Evolutionary conservation across 148 eudicot genomes (phyloP), one percentile per base, ranked within the genome.

Genomic region (Camellia sinensis): DNA sequence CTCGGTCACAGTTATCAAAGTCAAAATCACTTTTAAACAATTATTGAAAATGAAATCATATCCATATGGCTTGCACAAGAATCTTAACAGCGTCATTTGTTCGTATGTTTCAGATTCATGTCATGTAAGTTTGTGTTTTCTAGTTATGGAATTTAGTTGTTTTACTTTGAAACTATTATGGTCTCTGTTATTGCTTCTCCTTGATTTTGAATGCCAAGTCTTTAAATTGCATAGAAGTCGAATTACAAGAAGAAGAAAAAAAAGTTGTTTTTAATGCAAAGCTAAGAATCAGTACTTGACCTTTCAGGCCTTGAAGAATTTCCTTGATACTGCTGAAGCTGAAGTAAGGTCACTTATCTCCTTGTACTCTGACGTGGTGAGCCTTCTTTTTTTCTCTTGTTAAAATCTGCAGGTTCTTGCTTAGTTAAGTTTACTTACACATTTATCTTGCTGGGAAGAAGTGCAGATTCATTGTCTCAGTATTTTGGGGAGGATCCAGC

Each of bases 401-500:
- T 17, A 61, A 43, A 44, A 45, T n/a, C 74, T 72, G 46, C 48
- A 75, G 68, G 48, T 65, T 71, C 63, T 67, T 15, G 10, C 19
- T 19, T 12, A 44, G 19, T 54, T 63, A 14, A 53, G 56, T 70
- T 80, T 19, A 50, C n/a, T 71, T 46, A 41, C 22, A 72, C 76
- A 76, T 50, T 44, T 14, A 52, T 67, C 78, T 83, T 88, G 68
- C 88, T 94, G 98, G 99, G 99, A 84, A 90, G 99, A 83, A 94
- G 86, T 86, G 99, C 99, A 63, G 97, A 97, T 83, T 89, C 99
- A 69, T 85, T 97, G 57, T 97, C 94, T 65, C 92, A 88, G 85
- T 97, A 97, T 88, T 94, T 97, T 72, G 99, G 99, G 69, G 99
- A 97, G 87, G 99, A 94, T 87, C 98, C 98, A 46, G 97, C 97